Percentiles rank a stretch among this genome's conserved stretches.
phyloP scores from a whole-genome alignment of 2,329 filamentous ascomycete species.

The Sordariomycetes sp. region DNA sequence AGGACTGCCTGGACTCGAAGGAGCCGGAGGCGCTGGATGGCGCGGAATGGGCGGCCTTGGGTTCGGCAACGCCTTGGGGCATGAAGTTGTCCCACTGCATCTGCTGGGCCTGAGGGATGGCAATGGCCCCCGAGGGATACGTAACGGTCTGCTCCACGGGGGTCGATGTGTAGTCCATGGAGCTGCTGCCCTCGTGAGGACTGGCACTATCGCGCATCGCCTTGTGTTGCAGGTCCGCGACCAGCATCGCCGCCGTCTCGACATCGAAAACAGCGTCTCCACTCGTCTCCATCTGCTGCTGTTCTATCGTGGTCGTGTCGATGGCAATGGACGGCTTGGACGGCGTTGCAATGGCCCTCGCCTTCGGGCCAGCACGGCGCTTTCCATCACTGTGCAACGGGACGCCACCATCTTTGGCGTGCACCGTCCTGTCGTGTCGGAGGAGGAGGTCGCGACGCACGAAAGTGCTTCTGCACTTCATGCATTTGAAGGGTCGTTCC shows the following conservation, averaged over 20 bases:
- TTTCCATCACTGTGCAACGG: constrained; percentile 92
- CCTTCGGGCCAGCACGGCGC: constrained; percentile 61
- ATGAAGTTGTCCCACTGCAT: constrained; percentile 89
- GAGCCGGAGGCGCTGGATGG: constrained; percentile 50
- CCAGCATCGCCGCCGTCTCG: constrained; percentile 95
- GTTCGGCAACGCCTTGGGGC: constrained; percentile 53
- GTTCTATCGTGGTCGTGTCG: constrained; percentile 72
- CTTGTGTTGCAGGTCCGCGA: constrained; percentile 96
- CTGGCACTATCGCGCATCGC: constrained; percentile 47
- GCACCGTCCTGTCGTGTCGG: constrained; percentile 93
- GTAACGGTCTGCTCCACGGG: constrained; percentile 65
- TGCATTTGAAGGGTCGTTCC: constrained; percentile 95
- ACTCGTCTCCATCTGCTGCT: constrained; percentile 70
- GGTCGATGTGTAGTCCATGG: constrained; percentile 61
- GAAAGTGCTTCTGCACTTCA: constrained; percentile 97
- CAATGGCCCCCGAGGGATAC: constrained; percentile 67
- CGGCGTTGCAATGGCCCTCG: constrained; percentile 44
- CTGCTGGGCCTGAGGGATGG: constrained; percentile 56
- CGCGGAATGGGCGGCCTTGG: constrained; percentile 64
- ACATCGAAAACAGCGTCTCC: constrained; percentile 88
- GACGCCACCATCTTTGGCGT: constrained; percentile 92
- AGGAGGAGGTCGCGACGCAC: constrained; percentile 93
- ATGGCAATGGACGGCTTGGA: constrained; percentile 69
- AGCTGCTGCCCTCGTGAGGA: constrained; percentile 41
- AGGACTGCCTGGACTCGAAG: constrained; percentile 55